phyloP scores from a whole-genome alignment of 495 filamentous ascomycete genomes.

The Hyaloscypha bicolor region DNA sequence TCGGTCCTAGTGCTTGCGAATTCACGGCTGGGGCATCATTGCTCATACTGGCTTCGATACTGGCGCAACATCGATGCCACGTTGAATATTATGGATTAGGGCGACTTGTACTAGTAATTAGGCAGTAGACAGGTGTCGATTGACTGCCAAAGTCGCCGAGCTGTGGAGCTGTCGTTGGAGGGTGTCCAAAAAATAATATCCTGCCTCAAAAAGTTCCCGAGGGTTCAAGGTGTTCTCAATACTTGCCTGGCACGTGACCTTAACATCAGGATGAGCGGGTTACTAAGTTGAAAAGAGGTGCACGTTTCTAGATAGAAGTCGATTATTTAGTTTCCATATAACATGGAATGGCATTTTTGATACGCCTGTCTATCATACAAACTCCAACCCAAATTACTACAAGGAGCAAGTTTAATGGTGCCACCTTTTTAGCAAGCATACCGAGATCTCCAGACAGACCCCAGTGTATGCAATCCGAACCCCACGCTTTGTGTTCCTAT shows the following conservation, averaged over 20 bases:
- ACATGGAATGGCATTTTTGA: background rate
- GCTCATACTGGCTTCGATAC: slow-evolving; percentile 23
- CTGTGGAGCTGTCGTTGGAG: background rate
- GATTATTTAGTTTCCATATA: background rate
- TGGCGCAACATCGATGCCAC: slow-evolving; percentile 21
- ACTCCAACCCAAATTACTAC: slow-evolving; percentile 19
- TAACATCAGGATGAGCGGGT: background rate
- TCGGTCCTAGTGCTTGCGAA: slow-evolving; percentile 16
- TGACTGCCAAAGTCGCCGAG: slow-evolving; percentile 9
- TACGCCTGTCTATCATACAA: slow-evolving; percentile 25
- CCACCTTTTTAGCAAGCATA: slow-evolving; percentile 19
- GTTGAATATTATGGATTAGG: slow-evolving; percentile 3
- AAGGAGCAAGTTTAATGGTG: slow-evolving; percentile 9
- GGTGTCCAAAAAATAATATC: slow-evolving; percentile 7
- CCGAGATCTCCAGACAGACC: slow-evolving; percentile 19
- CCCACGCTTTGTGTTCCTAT: slow-evolving; percentile 13
- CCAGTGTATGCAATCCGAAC: slow-evolving; percentile 22
- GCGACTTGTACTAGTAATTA: background rate
- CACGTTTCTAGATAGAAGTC: background rate
- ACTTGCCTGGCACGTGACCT: slow-evolving; percentile 8
- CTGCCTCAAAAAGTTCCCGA: slow-evolving; percentile 2
- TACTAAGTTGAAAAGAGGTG: background rate
- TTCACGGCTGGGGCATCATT: slow-evolving; percentile 20
- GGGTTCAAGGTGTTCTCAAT: slow-evolving; percentile 13
- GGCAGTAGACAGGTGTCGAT: background rate